Conservation (phyloP, 768 basidiomycete genomes). For the Boletus barrowsii region DNA sequence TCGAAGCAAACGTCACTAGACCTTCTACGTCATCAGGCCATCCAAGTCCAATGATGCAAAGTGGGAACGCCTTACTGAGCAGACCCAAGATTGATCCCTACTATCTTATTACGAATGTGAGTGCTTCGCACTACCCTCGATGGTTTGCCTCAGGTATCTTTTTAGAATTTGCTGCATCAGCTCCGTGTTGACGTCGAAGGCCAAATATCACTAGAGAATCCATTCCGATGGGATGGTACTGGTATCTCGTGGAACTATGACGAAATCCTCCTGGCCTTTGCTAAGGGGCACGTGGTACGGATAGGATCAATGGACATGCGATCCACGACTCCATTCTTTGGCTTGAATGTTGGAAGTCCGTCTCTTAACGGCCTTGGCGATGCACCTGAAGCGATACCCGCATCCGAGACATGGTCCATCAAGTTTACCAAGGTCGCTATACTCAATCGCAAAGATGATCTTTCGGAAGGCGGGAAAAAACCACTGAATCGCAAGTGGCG, state of each 20-base stretch:
- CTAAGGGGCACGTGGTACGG: conserved; percentile 55
- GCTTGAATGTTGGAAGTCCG: conserved; percentile 35
- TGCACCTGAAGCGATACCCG: conserved; percentile 23
- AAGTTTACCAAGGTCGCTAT: conserved; percentile 80
- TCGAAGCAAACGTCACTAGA: conserved; percentile 41
- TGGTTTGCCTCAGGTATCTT: conserved; percentile 6
- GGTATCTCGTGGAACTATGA: conserved; percentile 64
- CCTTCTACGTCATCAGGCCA: conserved; percentile 36
- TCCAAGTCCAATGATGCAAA: conserved; percentile 29
- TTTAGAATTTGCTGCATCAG: conserved; percentile 62
- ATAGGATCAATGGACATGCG: conserved; percentile 46
- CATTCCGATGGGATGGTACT: conserved; percentile 67
- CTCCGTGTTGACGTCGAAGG: conserved; percentile 65
- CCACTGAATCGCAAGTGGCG: conserved; percentile 83
- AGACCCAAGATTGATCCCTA: conserved; percentile 87
- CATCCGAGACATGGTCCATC: conserved; percentile 43
- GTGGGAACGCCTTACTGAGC: conserved; percentile 42
- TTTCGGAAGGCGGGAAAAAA: conserved; percentile 73
- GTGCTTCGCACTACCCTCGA: conserved; percentile 16
- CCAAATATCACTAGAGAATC: conserved; percentile 57
- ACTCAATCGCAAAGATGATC: conserved; percentile 79
- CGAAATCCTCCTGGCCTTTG: conserved; percentile 62
- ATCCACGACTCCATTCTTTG: conserved; percentile 39
- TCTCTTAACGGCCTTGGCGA: conserved; percentile 28
- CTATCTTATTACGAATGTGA: conserved; percentile 79